Base-by-base conservation (phyloP, 1,284 basidiomycete species). In the Ceratobasidium theobromae region DNA sequence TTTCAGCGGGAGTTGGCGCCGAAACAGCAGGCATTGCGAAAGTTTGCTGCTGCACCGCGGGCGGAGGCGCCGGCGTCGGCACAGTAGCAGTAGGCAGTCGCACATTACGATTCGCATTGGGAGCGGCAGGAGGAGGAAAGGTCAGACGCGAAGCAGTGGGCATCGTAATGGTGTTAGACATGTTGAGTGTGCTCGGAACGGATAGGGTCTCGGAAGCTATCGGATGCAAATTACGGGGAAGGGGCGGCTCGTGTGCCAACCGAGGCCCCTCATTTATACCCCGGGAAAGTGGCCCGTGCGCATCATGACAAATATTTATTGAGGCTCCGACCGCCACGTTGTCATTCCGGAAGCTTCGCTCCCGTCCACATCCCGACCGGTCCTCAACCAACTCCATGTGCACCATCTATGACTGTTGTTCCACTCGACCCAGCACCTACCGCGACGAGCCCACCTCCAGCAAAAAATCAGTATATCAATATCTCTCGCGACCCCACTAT, bases 1-100 rank as follows among this genome's bases (percentile, higher is more conserved):
- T 66, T 43, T 68, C 67, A 30, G 66, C 65, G 51, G 69, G 67
- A 30, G 66, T 66, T 60, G 69, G 69, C 51, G 69, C 68, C 57
- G 65, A 65, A 51, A 66, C 67, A 43, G 64, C 64, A 45, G 57
- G 57, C 48, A 62, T 67, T 30, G 55, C 66, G 35, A 64, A 64
- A 52, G 66, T n/a, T n/a, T n/a, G n/a, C n/a, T n/a, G n/a, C n/a
- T n/a, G n/a, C n/a, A n/a, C n/a, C n/a, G n/a, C 27, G 51, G 66
- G 6, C 25, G 43, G 51, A 11, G 66, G 38, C n/a, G 66, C 57
- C 52, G 66, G 28, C 9, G 51, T 21, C 32, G 54, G 46, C 8
- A 25, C 46, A 30, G 53, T 64, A 41, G 57, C 52, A 33, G 66
- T 41, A 18, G 66, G 51, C 23, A 62, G 35, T 33, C 57, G 58